Percentiles rank a stretch among this genome's conserved stretches.
Conservation (phyloP, 2,329 filamentous ascomycete genomes). For the Gliomastix tumulicola region DNA sequence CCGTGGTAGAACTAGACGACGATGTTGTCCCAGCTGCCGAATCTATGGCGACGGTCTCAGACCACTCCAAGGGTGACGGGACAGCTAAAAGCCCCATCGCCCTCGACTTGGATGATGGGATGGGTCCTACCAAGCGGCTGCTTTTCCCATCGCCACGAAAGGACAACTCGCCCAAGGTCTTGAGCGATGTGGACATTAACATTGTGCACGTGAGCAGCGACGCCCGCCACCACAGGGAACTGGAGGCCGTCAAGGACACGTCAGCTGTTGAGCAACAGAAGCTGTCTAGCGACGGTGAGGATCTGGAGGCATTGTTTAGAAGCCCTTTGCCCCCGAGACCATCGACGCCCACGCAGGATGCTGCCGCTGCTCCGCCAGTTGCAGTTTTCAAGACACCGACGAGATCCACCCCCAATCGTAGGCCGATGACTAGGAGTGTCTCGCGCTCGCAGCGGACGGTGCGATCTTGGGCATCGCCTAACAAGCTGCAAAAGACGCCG, state of each 20-base stretch:
- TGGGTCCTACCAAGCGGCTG: slow-evolving; percentile 57
- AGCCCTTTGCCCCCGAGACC: slow-evolving; percentile 25
- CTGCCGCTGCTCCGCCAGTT: slow-evolving; percentile 26
- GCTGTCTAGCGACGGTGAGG: slow-evolving; percentile 34
- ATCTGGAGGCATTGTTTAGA: slow-evolving; percentile 61
- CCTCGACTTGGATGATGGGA: slow-evolving; percentile 34
- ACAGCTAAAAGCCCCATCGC: slow-evolving; percentile 49
- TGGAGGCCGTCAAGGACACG: slow-evolving; percentile 35
- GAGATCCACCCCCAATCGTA: slow-evolving; percentile 53
- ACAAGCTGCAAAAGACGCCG: slow-evolving; percentile 36
- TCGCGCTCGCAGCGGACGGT: slow-evolving; percentile 47
- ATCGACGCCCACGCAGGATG: slow-evolving; percentile 6
- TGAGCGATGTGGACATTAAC: slow-evolving; percentile 52
- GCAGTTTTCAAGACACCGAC: slow-evolving; percentile 56
- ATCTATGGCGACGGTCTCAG: too few relatives aligned
- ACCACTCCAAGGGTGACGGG: slow-evolving; percentile 48
- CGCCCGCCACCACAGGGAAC: slow-evolving; percentile 25
- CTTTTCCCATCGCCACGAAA: slow-evolving; percentile 73
- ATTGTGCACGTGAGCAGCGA: slow-evolving; percentile 32
- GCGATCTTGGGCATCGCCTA: slow-evolving; percentile 35
- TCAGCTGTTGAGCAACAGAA: slow-evolving; percentile 20
- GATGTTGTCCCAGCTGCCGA: too few relatives aligned
- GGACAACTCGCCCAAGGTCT: slow-evolving; percentile 52
- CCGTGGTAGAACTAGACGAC: too few relatives aligned
- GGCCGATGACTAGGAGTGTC: slow-evolving; percentile 54